Base-by-base conservation (phyloP, 1,139 yeast genomes). In the Blastobotrys illinoisensis region DNA sequence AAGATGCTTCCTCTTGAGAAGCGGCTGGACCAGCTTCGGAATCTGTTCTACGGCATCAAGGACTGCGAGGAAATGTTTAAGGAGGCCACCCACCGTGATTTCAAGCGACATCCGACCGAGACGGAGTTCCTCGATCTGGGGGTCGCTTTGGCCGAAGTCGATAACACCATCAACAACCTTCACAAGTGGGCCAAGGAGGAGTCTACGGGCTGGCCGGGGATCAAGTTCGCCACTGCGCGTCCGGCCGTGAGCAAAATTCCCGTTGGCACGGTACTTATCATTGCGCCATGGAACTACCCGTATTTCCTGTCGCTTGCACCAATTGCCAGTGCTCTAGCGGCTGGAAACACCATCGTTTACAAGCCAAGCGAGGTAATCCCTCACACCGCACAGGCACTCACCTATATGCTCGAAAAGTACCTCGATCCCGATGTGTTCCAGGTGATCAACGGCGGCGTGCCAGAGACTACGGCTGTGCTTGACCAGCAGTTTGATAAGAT, bases 271-370 rank as follows among this genome's bases (percentile, higher is more conserved):
- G 87, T 87, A 1, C 77, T 90, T 60, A 75, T 91, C 54, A 82
- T 90, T 54, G 74, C 90, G 1, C 97, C 98, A 0, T 91, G 88
- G 79, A 91, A 91, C 72, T 93, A 86, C 69, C 99, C 99, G 0
- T 70, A 88, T 53, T 60, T 80, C 46, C 74, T 91, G 60, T 67
- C 88, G 0, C 60, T 90, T 23, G 75, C 81, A 14, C 90, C 97
- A 0, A 66, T 91, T 18, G 77, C 84, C 44, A 89, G 89, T 28
- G 97, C 97, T 1, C 74, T 93, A 63, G 90, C 96, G 1, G 90
- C 86, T 19, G 98, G 98, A 20, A 91, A 91, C 69, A 78, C 85
- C 6, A 95, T 88, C 24, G 82, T 88, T 21, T 74, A 87, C 65
- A 91, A 91, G 69, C 95, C 89, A 36, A 80, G 88, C 43, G 98